Evolutionary conservation across 2,329 filamentous ascomycete species (phyloP).

Genomic region (Emericellopsis atlantica): DNA sequence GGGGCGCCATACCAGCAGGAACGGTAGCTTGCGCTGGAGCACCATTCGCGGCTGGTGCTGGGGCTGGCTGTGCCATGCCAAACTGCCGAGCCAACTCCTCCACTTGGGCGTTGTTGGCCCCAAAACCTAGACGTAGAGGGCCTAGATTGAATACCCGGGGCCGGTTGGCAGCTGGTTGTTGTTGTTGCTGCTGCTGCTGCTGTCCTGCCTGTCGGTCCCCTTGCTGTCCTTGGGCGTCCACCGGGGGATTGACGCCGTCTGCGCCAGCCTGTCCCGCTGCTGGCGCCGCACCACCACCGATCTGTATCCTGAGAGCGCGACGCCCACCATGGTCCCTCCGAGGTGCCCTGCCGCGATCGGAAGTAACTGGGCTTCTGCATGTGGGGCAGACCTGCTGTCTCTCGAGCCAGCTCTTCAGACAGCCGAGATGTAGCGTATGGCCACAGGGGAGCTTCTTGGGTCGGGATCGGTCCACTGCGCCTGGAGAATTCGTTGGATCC

Average conservation of each 20-base stretch:
- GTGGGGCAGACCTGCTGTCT: constrained; percentile 95
- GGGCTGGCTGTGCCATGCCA: constrained; percentile 24
- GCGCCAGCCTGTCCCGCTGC: constrained; percentile 7
- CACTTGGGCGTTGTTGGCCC: constrained; percentile 55
- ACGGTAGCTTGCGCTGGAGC: constrained; percentile 1
- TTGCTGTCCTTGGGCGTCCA: background rate
- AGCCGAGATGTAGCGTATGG: constrained; percentile 88
- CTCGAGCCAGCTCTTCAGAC: constrained; percentile 93
- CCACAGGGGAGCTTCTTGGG: constrained; percentile 96
- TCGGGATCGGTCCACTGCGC: constrained; percentile 69
- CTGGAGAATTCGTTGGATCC: constrained; percentile 42
- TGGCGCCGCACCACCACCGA: constrained; percentile 9
- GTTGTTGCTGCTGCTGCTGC: constrained; percentile 6
- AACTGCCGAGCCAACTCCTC: constrained; percentile 56
- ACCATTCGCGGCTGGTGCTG: constrained; percentile 2
- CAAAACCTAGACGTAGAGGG: constrained; percentile 63
- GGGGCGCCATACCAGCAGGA: constrained; percentile 5
- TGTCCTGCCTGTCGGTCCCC: constrained; percentile 10
- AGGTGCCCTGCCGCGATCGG: constrained; percentile 12
- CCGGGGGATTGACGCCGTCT: constrained; percentile 1
- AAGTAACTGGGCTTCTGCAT: constrained; percentile 65
- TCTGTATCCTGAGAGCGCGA: constrained; percentile 16
- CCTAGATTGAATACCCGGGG: constrained; percentile 60
- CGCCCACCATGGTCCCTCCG: constrained; percentile 9
- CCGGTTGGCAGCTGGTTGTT: constrained; percentile 15